Evolutionary conservation across 2,329 filamentous ascomycete genomes (phyloP).

Genomic region (Fusarium sarcochroum): DNA sequence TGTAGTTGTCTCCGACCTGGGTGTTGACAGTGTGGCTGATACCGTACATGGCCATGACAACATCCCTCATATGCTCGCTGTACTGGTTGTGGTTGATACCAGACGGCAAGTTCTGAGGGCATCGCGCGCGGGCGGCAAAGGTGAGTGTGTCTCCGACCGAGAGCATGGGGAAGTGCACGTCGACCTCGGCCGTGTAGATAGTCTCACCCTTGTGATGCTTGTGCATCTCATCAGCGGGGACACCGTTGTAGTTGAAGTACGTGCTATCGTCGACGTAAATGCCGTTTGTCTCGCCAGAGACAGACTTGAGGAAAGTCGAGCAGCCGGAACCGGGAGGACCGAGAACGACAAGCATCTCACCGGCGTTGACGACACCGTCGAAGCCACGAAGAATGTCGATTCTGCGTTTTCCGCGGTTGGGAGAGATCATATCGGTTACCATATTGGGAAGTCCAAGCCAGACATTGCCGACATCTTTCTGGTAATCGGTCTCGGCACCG

Average conservation of each 20-base stretch:
- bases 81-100: constrained; percentile 67
- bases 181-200: constrained; percentile 45
- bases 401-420: constrained; percentile 30
- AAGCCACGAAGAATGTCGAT: constrained; percentile 70
- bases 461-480: constrained; percentile 58
- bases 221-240: constrained; percentile 39
- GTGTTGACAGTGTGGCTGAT: constrained; percentile 82
- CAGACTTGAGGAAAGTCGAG: constrained; percentile 74
- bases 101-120: constrained; percentile 71
- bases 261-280: constrained; percentile 67
- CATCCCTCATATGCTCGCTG: constrained; percentile 71
- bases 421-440: background rate
- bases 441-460: constrained; percentile 48
- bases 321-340: constrained; percentile 74
- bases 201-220: constrained; percentile 36
- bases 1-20: constrained; percentile 76
- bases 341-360: constrained; percentile 79
- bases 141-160: constrained; percentile 74
- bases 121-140: constrained; percentile 73
- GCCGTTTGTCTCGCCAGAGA: constrained; percentile 73
- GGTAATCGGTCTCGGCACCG: constrained; percentile 64
- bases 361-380: constrained; percentile 74
- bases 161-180: constrained; percentile 63
- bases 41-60: constrained; percentile 74
- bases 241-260: constrained; percentile 44